Evolutionary conservation across 768 basidiomycete species (phyloP), one percentile per base, ranked within the genome.

Genomic region (Mycena latifolia): DNA sequence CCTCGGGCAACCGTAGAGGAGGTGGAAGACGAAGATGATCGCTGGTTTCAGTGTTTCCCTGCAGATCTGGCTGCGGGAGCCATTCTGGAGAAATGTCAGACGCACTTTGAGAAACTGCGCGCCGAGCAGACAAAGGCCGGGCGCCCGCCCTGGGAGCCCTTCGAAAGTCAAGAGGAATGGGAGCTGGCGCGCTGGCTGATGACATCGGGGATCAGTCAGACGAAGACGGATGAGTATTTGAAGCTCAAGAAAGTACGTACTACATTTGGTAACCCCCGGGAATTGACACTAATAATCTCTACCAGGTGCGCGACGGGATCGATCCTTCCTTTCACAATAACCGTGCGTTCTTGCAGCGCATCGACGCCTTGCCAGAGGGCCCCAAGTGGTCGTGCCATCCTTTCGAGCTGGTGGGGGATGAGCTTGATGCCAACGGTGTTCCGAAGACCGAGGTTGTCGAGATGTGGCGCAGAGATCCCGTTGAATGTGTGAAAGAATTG

Each of bases 101-200:
- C 70, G 0, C n/a, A 20, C 15, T 70, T 74, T 53, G 58, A 70
- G 47, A 50, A 54, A n/a, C 41, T 67, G 31, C 46, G 55, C 3
- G 62, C 63, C 9, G 39, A 53, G 11, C 69, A 72, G 45, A 65
- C 20, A 25, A 20, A 20, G n/a, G 48, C n/a, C 15, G 64, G 67
- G 61, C 63, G 53, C 27, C 60, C 64, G 33, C 35, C 68, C 65
- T 45, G 77, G 77, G 63, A 55, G 1, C 77, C 78, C 17, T 81
- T 80, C 51, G 37, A 58, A 14, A 55, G 66, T 29, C 48, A 70
- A 39, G 75, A 77, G 11, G 76, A 81, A 33, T 78, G 77, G 72
- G 74, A 75, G 45, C 57, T 81, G 0, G 80, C 73, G 0, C 54
- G 52, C 18, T 81, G 76, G 77, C 55, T 81, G 35, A 73, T 75